Evolutionary conservation across 2,329 filamentous ascomycete genomes (phyloP).

Genomic region (Talaromyces atroroseus): DNA sequence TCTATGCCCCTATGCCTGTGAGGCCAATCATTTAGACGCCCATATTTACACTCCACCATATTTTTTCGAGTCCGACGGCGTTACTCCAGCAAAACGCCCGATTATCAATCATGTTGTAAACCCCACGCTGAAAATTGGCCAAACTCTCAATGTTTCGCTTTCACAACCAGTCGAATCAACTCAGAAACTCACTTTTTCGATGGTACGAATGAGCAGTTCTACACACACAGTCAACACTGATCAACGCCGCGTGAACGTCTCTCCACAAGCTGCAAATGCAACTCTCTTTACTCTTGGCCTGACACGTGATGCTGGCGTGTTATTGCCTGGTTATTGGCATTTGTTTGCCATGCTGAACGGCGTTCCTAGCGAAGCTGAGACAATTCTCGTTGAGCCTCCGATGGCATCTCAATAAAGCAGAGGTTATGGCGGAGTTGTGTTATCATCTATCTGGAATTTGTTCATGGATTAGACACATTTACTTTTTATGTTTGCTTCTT

Average conservation of each 20-base stretch:
- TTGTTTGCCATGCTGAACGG: conserved; percentile 47
- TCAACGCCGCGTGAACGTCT: conserved; percentile 49
- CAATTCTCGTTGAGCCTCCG: conserved; percentile 27
- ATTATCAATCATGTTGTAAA: conserved; percentile 33
- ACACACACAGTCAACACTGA: conserved; percentile 56
- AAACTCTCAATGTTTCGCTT: conserved; percentile 27
- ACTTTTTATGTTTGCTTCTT: not conserved
- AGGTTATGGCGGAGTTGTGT: not conserved
- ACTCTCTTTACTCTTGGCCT: conserved; percentile 37
- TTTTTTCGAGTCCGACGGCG: conserved; percentile 44
- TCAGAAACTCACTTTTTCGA: conserved; percentile 25
- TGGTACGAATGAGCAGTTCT: conserved; percentile 45
- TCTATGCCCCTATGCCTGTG: conserved; percentile 43
- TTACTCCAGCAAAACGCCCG: conserved; percentile 35
- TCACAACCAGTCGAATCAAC: conserved; percentile 23
- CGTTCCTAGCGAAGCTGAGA: conserved; percentile 44
- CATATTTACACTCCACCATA: conserved; percentile 53
- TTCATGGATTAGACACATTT: too few relatives aligned
- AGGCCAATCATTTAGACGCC: conserved; percentile 47
- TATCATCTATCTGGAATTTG: too few relatives aligned
- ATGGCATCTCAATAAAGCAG: not conserved
- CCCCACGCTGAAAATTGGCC: conserved; percentile 26
- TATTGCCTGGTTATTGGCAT: conserved; percentile 50
- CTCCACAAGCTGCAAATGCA: conserved; percentile 20
- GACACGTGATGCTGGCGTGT: conserved; percentile 45